Conservation (phyloP, 345 rosid species). For the Brassica incana region DNA sequence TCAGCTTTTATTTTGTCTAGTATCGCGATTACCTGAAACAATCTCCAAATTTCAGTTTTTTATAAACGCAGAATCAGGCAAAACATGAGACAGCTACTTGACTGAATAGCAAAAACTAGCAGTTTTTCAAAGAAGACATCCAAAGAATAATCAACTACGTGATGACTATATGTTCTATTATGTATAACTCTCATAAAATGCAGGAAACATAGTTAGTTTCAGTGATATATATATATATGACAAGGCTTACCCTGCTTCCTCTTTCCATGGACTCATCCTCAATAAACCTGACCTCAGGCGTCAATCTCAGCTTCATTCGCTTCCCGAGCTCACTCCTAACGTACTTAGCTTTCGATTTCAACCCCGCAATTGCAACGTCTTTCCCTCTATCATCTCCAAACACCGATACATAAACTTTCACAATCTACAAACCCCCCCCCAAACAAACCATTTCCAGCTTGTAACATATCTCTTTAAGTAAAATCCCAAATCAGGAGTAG, state of each 20-base stretch:
- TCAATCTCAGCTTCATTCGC: slow-evolving; percentile 84
- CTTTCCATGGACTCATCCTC: slow-evolving; percentile 88
- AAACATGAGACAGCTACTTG: neutral
- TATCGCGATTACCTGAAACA: slow-evolving; percentile 72
- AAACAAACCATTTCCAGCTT: neutral
- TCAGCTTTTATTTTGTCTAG: slow-evolving; percentile 77
- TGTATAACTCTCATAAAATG: too few species aligned
- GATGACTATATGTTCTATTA: neutral
- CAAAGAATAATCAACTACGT: neutral
- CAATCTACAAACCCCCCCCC: slow-evolving; percentile 53
- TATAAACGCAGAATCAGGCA: neutral
- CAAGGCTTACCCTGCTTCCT: slow-evolving; percentile 78
- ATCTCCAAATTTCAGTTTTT: neutral
- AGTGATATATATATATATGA: too few species aligned
- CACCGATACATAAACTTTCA: slow-evolving; percentile 90
- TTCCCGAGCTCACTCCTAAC: slow-evolving; percentile 77
- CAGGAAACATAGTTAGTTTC: too few species aligned
- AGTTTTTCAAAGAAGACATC: neutral
- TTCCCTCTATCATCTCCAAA: slow-evolving; percentile 96
- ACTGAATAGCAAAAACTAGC: neutral
- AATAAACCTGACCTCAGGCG: slow-evolving; percentile 85
- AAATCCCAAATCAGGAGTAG: neutral
- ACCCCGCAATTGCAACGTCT: slow-evolving; percentile 81
- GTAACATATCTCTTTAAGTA: neutral
- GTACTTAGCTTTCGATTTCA: slow-evolving; percentile 79